phyloP scores from a whole-genome alignment of 169 alveolate genomes.

The Eimeria nieschulzi region DNA sequence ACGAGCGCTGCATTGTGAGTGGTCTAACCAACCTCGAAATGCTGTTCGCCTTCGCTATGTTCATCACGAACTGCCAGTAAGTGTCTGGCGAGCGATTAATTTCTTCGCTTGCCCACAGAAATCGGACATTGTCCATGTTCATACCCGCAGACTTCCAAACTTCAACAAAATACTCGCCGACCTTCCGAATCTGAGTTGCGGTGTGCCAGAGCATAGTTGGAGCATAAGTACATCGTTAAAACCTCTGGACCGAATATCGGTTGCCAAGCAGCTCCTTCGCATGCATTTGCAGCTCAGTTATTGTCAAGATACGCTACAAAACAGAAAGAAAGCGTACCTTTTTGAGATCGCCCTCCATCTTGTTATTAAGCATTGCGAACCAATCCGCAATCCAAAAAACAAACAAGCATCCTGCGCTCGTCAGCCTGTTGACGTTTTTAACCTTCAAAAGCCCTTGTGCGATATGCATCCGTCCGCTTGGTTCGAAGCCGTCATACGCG shows the following conservation, averaged over 20 bases:
- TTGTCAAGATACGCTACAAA: too few species aligned
- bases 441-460: slow-evolving; percentile 97
- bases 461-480: slow-evolving; percentile 99
- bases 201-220: too few species aligned
- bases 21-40: slow-evolving; percentile 76
- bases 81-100: slow-evolving; percentile 94
- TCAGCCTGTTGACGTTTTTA: slow-evolving; percentile 94
- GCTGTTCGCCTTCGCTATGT: slow-evolving; percentile 94
- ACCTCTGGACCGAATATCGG: background rate
- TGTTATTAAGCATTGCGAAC: slow-evolving; percentile 98
- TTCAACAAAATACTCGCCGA: slow-evolving; percentile 98
- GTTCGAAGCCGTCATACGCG: slow-evolving; percentile 99
- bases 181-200: slow-evolving; percentile 85
- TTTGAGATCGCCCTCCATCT: slow-evolving; percentile 98
- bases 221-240: too few species aligned
- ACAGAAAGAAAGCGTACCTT: slow-evolving; percentile 81
- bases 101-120: slow-evolving; percentile 99
- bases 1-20: too few species aligned
- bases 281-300: too few species aligned
- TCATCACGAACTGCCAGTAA: slow-evolving; percentile 97
- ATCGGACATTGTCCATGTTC: slow-evolving; percentile 96
- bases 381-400: slow-evolving; percentile 99
- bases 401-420: slow-evolving; percentile 96
- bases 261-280: background rate
- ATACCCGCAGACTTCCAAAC: slow-evolving; percentile 99